Percentiles rank a stretch among this genome's conserved stretches.
Evolutionary conservation across 129 eudicot species (phyloP).

Genomic region (Flaveria sonorensis): DNA sequence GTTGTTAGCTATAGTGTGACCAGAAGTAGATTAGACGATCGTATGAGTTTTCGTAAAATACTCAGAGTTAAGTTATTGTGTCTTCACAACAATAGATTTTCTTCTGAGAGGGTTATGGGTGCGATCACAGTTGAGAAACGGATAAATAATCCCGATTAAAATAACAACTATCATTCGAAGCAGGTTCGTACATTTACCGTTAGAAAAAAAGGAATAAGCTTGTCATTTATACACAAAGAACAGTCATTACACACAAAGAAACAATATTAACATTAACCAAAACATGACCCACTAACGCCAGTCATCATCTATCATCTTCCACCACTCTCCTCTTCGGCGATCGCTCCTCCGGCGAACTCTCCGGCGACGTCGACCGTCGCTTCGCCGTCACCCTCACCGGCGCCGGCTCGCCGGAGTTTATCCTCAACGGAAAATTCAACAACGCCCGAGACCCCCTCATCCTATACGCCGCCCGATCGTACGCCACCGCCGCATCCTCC

Average conservation of each 20-base stretch:
- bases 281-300: neutral
- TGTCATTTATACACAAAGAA: constrained; percentile 26
- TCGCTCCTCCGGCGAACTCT: constrained; percentile 36
- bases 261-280: neutral
- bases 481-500: constrained; percentile 83
- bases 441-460: constrained; percentile 88
- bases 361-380: constrained; percentile 43
- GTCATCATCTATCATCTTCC: constrained; percentile 20
- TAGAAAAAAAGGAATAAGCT: neutral
- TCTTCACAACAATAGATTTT: too few species aligned
- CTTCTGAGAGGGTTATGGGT: too few species aligned
- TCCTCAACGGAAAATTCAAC: constrained; percentile 69
- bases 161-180: too few species aligned
- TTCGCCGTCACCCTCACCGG: constrained; percentile 63
- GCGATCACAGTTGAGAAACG: too few species aligned
- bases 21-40: too few species aligned
- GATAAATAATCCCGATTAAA: too few species aligned
- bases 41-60: too few species aligned
- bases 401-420: constrained; percentile 84
- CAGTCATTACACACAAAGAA: constrained; percentile 6
- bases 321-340: constrained; percentile 48
- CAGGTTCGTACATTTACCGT: too few species aligned
- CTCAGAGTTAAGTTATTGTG: too few species aligned
- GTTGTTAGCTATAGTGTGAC: too few species aligned
- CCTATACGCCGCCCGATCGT: constrained; percentile 70